Conservation (phyloP, 1,139 yeast genomes). For the Lizanozyma gosingica region DNA sequence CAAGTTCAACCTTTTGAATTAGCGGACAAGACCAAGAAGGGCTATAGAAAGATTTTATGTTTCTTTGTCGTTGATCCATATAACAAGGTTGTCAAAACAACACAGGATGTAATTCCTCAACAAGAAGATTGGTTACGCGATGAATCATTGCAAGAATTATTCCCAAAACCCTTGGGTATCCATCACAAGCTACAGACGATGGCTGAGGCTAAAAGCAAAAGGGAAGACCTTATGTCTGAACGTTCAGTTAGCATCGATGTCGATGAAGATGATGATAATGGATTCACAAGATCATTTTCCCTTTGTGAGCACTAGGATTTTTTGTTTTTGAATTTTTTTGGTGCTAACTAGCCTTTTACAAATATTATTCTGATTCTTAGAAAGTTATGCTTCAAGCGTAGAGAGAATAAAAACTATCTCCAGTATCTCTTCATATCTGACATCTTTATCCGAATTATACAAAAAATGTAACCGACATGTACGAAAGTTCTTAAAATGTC, state of each 20-base stretch:
- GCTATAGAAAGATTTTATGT: constrained; percentile 33
- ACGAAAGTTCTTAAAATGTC: too few relatives aligned
- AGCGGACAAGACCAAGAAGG: constrained; percentile 24
- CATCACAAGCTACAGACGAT: constrained; percentile 14
- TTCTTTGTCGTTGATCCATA: constrained; percentile 33
- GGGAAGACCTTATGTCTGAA: constrained; percentile 27
- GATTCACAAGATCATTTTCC: constrained; percentile 14
- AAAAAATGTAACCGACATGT: too few relatives aligned
- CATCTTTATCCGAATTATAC: too few relatives aligned
- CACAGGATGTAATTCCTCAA: constrained; percentile 33
- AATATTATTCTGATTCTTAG: too few relatives aligned
- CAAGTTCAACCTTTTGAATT: constrained; percentile 31
- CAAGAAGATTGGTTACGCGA: constrained; percentile 30
- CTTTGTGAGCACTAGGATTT: constrained; percentile 30
- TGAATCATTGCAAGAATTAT: constrained; percentile 9
- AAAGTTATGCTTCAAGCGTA: too few relatives aligned
- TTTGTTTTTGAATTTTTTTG: too few relatives aligned
- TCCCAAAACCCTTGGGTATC: constrained; percentile 7
- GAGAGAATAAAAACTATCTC: too few relatives aligned
- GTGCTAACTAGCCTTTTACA: too few relatives aligned
- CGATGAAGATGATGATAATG: constrained; percentile 8
- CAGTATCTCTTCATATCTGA: too few relatives aligned
- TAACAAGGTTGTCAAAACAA: constrained; percentile 19
- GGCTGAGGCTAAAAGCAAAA: constrained; percentile 16
- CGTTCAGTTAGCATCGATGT: constrained; percentile 10